Evolutionary conservation across 2,329 filamentous ascomycete genomes (phyloP).

Genomic region (Fusarium pseudocircinatum): DNA sequence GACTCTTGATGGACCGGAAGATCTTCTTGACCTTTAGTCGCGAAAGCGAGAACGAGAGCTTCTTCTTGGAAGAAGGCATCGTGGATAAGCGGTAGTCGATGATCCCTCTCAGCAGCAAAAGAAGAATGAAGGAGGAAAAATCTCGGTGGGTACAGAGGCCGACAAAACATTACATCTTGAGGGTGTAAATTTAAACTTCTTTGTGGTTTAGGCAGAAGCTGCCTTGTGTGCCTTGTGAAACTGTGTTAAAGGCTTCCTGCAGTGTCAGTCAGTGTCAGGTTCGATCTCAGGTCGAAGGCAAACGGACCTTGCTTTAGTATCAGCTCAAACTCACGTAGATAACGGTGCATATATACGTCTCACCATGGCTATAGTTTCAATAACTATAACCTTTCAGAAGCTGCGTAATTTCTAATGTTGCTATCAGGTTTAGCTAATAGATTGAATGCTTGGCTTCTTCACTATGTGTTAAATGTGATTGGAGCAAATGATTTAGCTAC

Average conservation of each 20-base stretch:
- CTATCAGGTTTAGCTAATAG: too few species aligned
- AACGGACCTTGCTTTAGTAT: neutral
- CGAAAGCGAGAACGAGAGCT: neutral
- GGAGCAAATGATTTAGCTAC: neutral
- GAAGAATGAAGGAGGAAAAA: neutral
- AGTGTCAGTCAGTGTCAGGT: neutral
- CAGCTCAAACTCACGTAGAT: neutral
- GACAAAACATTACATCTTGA: neutral
- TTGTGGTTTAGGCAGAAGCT: neutral
- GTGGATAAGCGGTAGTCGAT: neutral
- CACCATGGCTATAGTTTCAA: neutral
- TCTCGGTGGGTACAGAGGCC: too few species aligned
- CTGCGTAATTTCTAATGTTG: neutral
- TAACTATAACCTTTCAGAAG: too few species aligned
- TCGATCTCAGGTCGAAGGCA: neutral
- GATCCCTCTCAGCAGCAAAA: neutral
- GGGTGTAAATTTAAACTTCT: neutral
- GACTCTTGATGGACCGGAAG: neutral
- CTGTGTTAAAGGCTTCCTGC: neutral
- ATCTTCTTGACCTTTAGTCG: neutral
- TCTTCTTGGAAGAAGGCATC: neutral
- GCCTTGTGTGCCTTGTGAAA: neutral
- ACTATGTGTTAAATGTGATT: too few species aligned
- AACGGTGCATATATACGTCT: neutral
- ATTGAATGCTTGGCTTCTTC: neutral